Conservation (phyloP, 2,329 filamentous ascomycete genomes). For the Emmonsia crescens region DNA sequence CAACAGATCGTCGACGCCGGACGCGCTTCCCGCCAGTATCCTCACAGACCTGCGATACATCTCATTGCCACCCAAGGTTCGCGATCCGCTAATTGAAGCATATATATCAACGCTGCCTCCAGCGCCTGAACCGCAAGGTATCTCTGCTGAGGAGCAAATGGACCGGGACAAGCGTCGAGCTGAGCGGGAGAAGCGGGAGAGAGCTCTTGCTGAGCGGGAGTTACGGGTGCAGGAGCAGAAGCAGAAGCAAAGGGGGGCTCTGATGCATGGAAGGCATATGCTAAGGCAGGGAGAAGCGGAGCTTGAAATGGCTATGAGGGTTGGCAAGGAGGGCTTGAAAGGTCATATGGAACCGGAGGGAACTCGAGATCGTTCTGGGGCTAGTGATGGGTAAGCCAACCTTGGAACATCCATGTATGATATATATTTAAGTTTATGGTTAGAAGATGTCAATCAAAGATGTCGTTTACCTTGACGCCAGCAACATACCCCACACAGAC, state of each 20-base stretch:
- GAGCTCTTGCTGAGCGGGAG: conserved; percentile 33
- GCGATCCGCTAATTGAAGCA: conserved; percentile 32
- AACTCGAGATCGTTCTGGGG: background rate
- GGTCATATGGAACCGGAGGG: conserved; percentile 26
- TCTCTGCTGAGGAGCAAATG: conserved; percentile 30
- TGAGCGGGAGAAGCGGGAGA: conserved; percentile 36
- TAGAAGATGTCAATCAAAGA: background rate
- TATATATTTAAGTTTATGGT: background rate
- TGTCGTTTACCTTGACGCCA: background rate
- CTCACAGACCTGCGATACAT: conserved; percentile 37
- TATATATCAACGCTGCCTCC: conserved; percentile 34
- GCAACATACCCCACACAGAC: background rate
- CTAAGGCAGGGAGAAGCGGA: conserved; percentile 35
- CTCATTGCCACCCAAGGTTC: conserved; percentile 27
- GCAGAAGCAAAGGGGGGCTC: conserved; percentile 28
- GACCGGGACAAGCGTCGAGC: conserved; percentile 25
- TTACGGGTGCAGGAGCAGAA: conserved; percentile 35
- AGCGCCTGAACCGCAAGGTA: conserved; percentile 25
- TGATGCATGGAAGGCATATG: conserved; percentile 32
- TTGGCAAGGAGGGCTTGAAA: conserved; percentile 33
- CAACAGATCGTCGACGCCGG: conserved; percentile 30
- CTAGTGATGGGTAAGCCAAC: background rate
- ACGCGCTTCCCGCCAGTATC: conserved; percentile 31
- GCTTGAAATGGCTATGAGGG: conserved; percentile 33
- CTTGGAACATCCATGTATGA: background rate